Base-by-base conservation (phyloP, 352 stramenopile species). In the Pythium volutum region DNA sequence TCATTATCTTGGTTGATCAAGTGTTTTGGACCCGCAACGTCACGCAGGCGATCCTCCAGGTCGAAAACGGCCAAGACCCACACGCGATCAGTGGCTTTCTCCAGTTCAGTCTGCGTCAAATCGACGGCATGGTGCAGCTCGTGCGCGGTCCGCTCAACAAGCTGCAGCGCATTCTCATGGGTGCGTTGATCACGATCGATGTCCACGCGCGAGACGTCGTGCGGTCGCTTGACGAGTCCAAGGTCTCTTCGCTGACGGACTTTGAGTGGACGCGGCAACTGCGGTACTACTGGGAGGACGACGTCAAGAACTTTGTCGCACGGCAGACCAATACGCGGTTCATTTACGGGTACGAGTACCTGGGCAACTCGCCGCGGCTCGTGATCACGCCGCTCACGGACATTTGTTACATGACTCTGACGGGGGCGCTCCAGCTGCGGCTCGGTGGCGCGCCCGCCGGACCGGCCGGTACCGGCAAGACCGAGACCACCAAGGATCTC, bases 371-470 rank as follows among this genome's bases (percentile, higher is more conserved):
- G 0, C 96, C 88, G 8, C 80, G 86, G 1, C 58, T 96, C 0
- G 87, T 95, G 11, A 93, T 94, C 66, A 96, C 87, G 0, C 86
- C 87, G 2, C 64, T 91, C 4, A 98, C 95, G 0, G 95, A 98
- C 77, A 91, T 91, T 16, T 98, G 95, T 67, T 98, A 97, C 81
- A 89, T 98, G 68, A 98, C 95, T 5, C 83, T 98, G 6, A 98
- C 97, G 26, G 89, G 91, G 14, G 94, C 95, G 5, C 92, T 98
- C 22, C 86, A 90, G 0, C 84, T 98, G 65, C 94, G 96, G 33
- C 88, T 98, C 4, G 95, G 95, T 15, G 95, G 92, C 6, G 91
- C 95, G 1, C 95, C 95, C 2, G 91, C 91, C 10, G 95, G 95
- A 1, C 95, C 95, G 3, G 95, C 95, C n/a, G 95, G 95, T 4